A percentile compares a stretch with the other conserved stretches of the same genome.
Evolutionary conservation across 78 protist genomes (phyloP).

Genomic region (Dictyostelium capitatum): DNA sequence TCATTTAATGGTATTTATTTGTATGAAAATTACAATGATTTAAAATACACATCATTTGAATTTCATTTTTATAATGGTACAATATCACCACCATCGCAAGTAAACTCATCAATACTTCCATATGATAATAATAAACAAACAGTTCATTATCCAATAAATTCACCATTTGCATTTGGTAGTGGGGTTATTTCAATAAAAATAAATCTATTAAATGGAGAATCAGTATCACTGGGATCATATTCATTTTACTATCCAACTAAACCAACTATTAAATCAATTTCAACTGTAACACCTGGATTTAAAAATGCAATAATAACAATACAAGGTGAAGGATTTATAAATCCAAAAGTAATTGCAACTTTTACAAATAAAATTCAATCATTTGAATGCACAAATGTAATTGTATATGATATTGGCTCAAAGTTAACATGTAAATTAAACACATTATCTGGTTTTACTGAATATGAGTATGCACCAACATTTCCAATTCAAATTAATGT

Average conservation of each 20-base stretch:
- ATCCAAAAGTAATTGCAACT: neutral
- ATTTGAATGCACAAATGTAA: too few relatives aligned
- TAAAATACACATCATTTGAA: neutral
- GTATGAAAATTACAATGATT: neutral
- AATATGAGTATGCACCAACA: neutral
- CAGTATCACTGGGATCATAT: neutral
- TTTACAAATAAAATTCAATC: neutral
- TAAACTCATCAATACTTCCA: neutral
- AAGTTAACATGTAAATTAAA: too few relatives aligned
- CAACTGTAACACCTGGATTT: neutral
- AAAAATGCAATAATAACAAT: neutral
- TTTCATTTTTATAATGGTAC: neutral
- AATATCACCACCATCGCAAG: neutral
- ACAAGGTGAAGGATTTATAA: neutral
- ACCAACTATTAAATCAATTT: neutral
- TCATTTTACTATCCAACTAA: neutral
- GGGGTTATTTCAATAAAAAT: neutral
- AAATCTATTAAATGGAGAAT: neutral
- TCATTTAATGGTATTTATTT: neutral
- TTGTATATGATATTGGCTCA: too few relatives aligned
- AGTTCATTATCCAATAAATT: neutral
- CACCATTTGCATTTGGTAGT: neutral
- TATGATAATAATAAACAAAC: neutral
- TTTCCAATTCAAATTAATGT: neutral
- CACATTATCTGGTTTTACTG: neutral